Evolutionary conservation across 495 filamentous ascomycete species (phyloP).

Genomic region (Staphylotrichum tortipilum): DNA sequence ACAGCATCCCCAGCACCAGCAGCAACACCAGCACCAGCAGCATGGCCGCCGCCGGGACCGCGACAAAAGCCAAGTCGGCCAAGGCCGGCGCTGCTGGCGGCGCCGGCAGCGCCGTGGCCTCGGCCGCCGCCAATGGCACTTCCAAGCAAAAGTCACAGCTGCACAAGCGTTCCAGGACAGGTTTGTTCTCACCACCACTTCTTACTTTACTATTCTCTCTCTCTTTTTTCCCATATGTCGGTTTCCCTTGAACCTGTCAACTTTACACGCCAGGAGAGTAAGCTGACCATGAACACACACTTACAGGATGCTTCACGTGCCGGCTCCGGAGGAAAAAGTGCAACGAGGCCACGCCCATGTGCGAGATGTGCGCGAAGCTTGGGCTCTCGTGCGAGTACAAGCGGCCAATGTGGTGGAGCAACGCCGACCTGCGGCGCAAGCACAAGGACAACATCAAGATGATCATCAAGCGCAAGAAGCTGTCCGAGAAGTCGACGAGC

Average conservation of each 20-base stretch:
- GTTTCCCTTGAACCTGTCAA: no score
- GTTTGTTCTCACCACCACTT: constrained; percentile 50
- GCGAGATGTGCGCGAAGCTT: constrained; percentile 82
- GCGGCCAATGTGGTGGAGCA: constrained; percentile 94
- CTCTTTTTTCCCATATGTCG: no score
- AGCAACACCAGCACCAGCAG: no score
- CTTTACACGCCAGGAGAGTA: constrained; percentile 1
- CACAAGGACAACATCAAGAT: constrained; percentile 95
- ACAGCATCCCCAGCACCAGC: no score
- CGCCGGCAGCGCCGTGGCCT: no score
- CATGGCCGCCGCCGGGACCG: constrained; percentile 43
- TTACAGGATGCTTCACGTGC: constrained; percentile 93
- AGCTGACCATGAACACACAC: no score
- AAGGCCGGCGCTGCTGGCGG: no score
- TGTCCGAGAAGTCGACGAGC: constrained; percentile 73
- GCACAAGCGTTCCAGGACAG: constrained; percentile 89
- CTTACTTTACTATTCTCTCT: constrained; percentile 4
- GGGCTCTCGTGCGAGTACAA: constrained; percentile 89
- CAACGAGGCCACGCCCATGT: constrained; percentile 81
- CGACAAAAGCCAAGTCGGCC: constrained; percentile 47
- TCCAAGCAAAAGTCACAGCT: constrained; percentile 65
- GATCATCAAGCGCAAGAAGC: constrained; percentile 94
- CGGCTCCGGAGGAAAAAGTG: constrained; percentile 94
- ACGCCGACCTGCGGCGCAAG: constrained; percentile 68
- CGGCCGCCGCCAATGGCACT: constrained; percentile 45